Evolutionary conservation across 805 yeast genomes (phyloP).

Genomic region (Danielozyma ontarioensis): DNA sequence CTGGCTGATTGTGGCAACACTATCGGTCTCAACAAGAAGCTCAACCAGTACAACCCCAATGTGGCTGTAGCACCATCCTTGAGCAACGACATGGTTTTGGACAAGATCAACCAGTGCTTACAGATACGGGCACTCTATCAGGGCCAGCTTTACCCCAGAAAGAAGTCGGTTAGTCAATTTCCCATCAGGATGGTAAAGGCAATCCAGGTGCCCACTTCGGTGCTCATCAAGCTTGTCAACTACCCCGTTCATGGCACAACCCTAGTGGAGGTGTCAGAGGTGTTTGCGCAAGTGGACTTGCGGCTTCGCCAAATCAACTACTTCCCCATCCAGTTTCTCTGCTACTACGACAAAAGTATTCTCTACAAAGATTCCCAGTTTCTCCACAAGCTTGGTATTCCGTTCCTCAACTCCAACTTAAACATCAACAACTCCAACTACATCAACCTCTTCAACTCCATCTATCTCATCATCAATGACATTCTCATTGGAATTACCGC

Average conservation of each 20-base stretch:
- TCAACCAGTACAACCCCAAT: too few species aligned
- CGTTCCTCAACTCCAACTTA: constrained; percentile 29
- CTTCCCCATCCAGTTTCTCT: constrained; percentile 73
- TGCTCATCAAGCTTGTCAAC: constrained; percentile 23
- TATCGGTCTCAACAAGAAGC: not conserved
- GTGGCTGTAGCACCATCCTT: constrained; percentile 12
- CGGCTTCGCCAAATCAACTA: constrained; percentile 70
- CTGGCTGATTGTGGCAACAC: not conserved
- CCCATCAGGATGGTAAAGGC: constrained; percentile 8
- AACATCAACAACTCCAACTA: constrained; percentile 48
- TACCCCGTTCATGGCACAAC: constrained; percentile 13
- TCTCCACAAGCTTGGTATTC: constrained; percentile 38
- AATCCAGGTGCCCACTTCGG: constrained; percentile 13
- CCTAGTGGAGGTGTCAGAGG: constrained; percentile 46
- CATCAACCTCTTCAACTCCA: constrained; percentile 74
- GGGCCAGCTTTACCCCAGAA: not conserved
- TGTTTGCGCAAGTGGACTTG: constrained; percentile 75
- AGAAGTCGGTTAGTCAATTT: constrained; percentile 2
- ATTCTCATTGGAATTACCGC: constrained; percentile 65
- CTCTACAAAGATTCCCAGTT: constrained; percentile 34
- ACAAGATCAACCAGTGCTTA: constrained; percentile 27
- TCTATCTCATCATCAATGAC: constrained; percentile 87
- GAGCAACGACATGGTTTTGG: constrained; percentile 22
- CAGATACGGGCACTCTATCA: constrained; percentile 8
- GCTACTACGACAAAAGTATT: constrained; percentile 40